phyloP scores from a whole-genome alignment of 768 basidiomycete species.

The Leccinum ochraceum region DNA sequence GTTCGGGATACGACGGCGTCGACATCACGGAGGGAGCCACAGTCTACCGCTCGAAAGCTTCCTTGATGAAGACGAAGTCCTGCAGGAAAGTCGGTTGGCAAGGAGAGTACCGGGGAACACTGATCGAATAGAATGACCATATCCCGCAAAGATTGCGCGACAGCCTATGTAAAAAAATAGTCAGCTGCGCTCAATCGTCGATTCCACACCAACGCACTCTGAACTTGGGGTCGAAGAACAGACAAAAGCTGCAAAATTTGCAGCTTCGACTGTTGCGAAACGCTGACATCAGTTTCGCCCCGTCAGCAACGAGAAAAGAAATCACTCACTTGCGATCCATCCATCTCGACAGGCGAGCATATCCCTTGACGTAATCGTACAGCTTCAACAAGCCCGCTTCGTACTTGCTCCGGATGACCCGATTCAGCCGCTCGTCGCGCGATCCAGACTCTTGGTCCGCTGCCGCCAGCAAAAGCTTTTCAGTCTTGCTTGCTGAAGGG shows the following conservation, averaged over 20 bases:
- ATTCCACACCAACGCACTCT: neutral
- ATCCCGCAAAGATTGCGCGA: neutral
- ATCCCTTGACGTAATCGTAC: slow-evolving; percentile 96
- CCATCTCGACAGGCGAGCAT: slow-evolving; percentile 88
- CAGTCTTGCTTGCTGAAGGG: slow-evolving; percentile 67
- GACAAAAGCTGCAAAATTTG: slow-evolving; percentile 89
- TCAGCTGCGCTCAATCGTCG: neutral
- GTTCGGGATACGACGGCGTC: slow-evolving; percentile 22
- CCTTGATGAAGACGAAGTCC: slow-evolving; percentile 97
- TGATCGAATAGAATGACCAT: neutral
- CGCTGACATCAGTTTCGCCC: slow-evolving; percentile 43
- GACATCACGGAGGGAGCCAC: slow-evolving; percentile 43
- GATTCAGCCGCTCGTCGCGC: slow-evolving; percentile 77
- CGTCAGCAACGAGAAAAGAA: neutral
- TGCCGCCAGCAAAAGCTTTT: slow-evolving; percentile 81
- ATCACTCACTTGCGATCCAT: slow-evolving; percentile 84
- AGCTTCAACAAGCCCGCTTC: slow-evolving; percentile 94
- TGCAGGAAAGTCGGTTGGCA: slow-evolving; percentile 24
- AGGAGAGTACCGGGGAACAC: neutral
- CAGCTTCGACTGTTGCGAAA: slow-evolving; percentile 88
- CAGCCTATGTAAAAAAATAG: neutral
- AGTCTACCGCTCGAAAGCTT: slow-evolving; percentile 82
- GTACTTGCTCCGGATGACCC: slow-evolving; percentile 95
- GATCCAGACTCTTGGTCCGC: slow-evolving; percentile 94
- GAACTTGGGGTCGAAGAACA: neutral